Evolutionary conservation across 192 early-diverging fungal species (phyloP), one percentile per base, ranked within the genome.

Genomic region (Rhizophagus clarus): DNA sequence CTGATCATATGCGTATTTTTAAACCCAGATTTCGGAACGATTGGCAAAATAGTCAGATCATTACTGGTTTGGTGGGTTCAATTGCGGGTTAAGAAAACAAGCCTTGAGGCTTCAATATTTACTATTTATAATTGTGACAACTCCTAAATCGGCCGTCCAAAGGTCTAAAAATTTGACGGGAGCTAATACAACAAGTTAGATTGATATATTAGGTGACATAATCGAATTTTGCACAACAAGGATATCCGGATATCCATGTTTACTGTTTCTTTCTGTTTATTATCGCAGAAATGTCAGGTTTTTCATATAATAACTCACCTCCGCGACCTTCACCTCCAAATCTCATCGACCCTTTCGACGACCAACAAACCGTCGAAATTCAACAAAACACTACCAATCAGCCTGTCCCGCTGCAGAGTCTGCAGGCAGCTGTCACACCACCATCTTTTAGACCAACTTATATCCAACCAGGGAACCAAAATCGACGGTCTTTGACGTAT

Each of bases 261-360:
- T 66, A 28, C 34, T 70, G n/a, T 37, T n/a, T 20, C 10, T 29
- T 68, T 70, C 31, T 70, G 29, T 40, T 34, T 61, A 76, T 68
- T 78, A 12, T 78, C 56, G 76, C 76, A 77, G 64, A 68, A n/a
- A 78, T 78, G 76, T 78, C 76, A 15, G 63, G 76, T 40, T 26
- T 63, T 47, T 77, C 62, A n/a, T 10, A 40, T 34, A 62, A 69
- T 29, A 78, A 66, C 60, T 69, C 61, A 63, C n/a, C 22, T 77
- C n/a, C 20, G 37, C 60, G 31, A 14, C 32, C 24, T 63, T 22
- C 60, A 17, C 75, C 40, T 3, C 20, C 56, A 64, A 26, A 78
- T 62, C 76, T 68, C 24, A 63, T 76, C 62, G 76, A 78, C 76
- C 63, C 62, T 10, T 66, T 68, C 45, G 64, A 68, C 64, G 56